Evolutionary conservation across 805 yeast species (phyloP).

Genomic region (Candida xyloterini): DNA sequence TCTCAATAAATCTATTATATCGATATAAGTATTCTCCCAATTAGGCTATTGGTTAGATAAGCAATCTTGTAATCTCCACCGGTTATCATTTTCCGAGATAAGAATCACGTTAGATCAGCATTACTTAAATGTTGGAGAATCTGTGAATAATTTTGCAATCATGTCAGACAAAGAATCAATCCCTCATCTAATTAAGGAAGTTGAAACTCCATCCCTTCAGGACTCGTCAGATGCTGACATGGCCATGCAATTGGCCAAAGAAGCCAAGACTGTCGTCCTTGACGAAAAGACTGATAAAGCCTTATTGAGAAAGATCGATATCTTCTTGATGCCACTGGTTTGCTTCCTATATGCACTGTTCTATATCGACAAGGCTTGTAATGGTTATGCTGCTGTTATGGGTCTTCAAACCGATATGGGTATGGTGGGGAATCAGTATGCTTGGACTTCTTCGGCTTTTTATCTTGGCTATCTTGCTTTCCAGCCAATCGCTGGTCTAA

Average conservation of each 20-base stretch:
- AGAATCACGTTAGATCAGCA: background rate
- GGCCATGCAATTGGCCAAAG: constrained; percentile 35
- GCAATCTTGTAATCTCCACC: background rate
- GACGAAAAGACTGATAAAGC: constrained; percentile 25
- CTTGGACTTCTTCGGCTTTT: constrained; percentile 34
- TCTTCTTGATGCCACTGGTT: constrained; percentile 49
- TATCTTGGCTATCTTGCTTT: constrained; percentile 48
- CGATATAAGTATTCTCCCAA: background rate
- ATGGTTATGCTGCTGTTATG: constrained; percentile 54
- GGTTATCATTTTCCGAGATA: constrained; percentile 11
- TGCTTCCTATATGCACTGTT: constrained; percentile 49
- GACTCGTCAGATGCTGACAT: constrained; percentile 34
- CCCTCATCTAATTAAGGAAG: background rate
- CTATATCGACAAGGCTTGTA: constrained; percentile 59
- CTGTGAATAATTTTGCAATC: background rate
- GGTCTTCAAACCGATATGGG: constrained; percentile 50
- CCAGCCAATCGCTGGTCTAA: constrained; percentile 48
- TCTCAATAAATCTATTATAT: constrained; percentile 8
- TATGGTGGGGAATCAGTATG: constrained; percentile 43
- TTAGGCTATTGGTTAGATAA: background rate
- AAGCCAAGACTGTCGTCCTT: constrained; percentile 10
- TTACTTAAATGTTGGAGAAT: background rate
- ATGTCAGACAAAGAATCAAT: constrained; percentile 7
- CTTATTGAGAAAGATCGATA: constrained; percentile 42
- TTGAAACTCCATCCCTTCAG: background rate